Base-by-base conservation (phyloP, 108 stramenopile species). In the Cyclotella cryptica region DNA sequence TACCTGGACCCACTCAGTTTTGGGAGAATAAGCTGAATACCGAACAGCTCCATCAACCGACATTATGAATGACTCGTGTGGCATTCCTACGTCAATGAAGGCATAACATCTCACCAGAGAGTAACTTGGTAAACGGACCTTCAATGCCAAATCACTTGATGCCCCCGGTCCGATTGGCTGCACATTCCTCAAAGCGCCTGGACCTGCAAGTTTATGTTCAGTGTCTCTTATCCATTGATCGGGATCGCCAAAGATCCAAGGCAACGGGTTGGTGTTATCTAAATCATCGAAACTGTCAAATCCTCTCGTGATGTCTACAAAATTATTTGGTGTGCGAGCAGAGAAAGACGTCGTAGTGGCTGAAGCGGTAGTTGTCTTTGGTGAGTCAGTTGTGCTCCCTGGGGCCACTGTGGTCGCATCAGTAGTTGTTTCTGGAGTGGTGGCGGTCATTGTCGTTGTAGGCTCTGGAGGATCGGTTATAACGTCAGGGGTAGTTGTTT, bases 21-120 rank as follows among this genome's bases (percentile, higher is more conserved):
- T 53, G 29, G 29, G 7, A 24, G 30, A 6, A 22, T 30, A 52
- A 11, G 30, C 24, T 30, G 21, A 29, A 45, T 10, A 44, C 1
- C 45, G 47, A 29, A 14, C 43, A 14, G 1, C 5, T 18, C 66
- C 67, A 24, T 69, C 30, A 24, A 69, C 67, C 3, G 13, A 28
- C 15, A 69, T 10, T 0, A 0, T 13, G n/a, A 69, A 69, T 53
- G 15, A 4, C 14, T 69, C 67, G 11, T 26, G 39, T 17, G 67
- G 67, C 67, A 69, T 69, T 19, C 49, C 49, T 15, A 49, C 52
- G 1, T 69, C 67, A 53, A 69, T 35, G 27, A 22, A 53, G 28
- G 51, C 67, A 8, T 17, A 51, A 53, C 67, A 69, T 53, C 29
- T 51, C 2, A 69, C 15, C 51, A 53, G 12, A 1, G 51, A n/a